Conservation (phyloP, 345 rosid genomes). For the Arabis hirsuta region DNA sequence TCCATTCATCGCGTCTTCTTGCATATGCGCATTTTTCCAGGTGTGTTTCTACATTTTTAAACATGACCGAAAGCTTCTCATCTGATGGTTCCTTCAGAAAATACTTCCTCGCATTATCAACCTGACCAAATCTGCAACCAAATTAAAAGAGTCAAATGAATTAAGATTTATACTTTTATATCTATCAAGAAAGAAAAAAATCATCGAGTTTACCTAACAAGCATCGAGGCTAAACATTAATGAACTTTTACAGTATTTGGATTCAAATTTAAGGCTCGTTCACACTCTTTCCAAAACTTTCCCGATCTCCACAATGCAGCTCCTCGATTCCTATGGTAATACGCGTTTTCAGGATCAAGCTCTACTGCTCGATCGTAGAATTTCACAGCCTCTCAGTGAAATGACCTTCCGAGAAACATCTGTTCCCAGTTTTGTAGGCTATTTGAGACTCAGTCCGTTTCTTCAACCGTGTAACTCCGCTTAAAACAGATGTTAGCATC, state of each 20-base stretch:
- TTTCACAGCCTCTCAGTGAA: too few relatives aligned
- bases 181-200: too few relatives aligned
- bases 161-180: too few relatives aligned
- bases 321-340: constrained; percentile 72
- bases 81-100: constrained; percentile 57
- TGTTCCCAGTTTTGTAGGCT: constrained; percentile 26
- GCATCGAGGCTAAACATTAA: constrained; percentile 57
- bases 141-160: too few relatives aligned
- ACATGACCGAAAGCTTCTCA: constrained; percentile 51
- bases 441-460: too few relatives aligned
- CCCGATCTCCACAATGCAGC: constrained; percentile 68
- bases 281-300: constrained; percentile 63
- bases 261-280: constrained; percentile 71
- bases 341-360: constrained; percentile 61
- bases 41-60: constrained; percentile 68
- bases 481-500: too few relatives aligned
- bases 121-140: constrained; percentile 72
- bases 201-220: constrained; percentile 47
- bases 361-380: constrained; percentile 59
- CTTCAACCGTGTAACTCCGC: too few relatives aligned
- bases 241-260: constrained; percentile 75
- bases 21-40: constrained; percentile 67
- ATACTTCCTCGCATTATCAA: constrained; percentile 67
- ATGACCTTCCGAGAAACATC: too few relatives aligned
- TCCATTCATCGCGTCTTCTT: constrained; percentile 71